phyloP scores from a whole-genome alignment of 768 basidiomycete genomes.

The Cystobasidium ongulense region DNA sequence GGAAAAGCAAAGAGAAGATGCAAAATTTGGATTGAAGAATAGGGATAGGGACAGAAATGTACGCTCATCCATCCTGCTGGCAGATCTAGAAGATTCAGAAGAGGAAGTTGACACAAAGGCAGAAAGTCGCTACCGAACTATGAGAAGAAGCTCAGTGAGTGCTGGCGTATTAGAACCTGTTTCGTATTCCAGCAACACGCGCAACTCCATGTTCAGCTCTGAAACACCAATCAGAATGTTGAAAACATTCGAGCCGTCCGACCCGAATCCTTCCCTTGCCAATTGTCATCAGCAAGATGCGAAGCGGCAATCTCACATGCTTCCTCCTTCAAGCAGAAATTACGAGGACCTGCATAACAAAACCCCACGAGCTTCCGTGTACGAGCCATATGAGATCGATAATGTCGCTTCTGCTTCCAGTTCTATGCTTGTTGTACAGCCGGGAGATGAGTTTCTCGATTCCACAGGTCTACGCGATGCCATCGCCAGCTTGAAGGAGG shows the following conservation, averaged over 20 bases:
- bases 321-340: too few species aligned
- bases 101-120: background rate
- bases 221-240: too few species aligned
- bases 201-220: too few species aligned
- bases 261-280: too few species aligned
- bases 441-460: background rate
- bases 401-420: background rate
- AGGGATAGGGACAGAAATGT: background rate
- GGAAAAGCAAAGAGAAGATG: background rate
- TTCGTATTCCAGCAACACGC: too few species aligned
- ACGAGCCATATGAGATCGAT: too few species aligned
- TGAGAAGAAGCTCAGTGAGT: background rate
- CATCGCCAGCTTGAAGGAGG: background rate
- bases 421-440: background rate
- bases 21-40: background rate
- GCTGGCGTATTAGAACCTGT: background rate
- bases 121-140: constrained; percentile 1
- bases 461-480: background rate
- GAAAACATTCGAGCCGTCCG: too few species aligned
- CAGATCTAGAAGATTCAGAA: background rate
- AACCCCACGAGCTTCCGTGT: too few species aligned
- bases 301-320: too few species aligned
- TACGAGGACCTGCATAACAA: too few species aligned
- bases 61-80: background rate
- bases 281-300: too few species aligned